Conservation (phyloP, 2,329 filamentous ascomycete species). For the Pseudocercospora musae region DNA sequence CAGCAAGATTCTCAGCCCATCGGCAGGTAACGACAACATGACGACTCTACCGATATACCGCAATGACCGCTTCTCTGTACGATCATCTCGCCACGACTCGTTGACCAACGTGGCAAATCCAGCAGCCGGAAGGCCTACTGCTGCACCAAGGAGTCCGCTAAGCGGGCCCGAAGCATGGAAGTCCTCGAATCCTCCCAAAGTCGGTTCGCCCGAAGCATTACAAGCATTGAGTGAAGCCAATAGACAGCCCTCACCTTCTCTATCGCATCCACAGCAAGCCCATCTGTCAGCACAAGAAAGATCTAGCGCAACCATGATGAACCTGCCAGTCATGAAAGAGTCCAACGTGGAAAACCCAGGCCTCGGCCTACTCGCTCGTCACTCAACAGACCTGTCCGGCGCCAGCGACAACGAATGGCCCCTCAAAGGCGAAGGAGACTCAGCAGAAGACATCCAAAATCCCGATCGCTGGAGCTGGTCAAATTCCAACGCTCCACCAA, state of each 20-base stretch:
- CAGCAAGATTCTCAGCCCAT: slow-evolving; percentile 17
- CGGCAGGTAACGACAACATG: slow-evolving; percentile 4
- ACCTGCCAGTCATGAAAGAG: background rate
- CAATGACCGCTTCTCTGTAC: slow-evolving; percentile 25
- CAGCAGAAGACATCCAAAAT: background rate
- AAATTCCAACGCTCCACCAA: slow-evolving; percentile 30
- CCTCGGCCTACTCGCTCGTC: background rate
- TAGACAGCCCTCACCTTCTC: background rate
- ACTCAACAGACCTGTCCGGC: background rate
- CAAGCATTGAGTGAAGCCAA: background rate
- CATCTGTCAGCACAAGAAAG: background rate
- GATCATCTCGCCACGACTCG: slow-evolving; percentile 23
- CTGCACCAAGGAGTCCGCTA: background rate
- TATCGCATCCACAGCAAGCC: background rate
- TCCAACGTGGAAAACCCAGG: background rate
- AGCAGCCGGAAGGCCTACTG: background rate
- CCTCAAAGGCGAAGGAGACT: background rate
- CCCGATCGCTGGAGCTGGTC: slow-evolving; percentile 30
- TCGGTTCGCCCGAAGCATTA: background rate
- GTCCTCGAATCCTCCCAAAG: slow-evolving; percentile 9
- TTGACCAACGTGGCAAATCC: background rate
- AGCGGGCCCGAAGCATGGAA: slow-evolving; percentile 8
- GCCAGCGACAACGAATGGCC: background rate
- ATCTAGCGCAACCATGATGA: background rate
- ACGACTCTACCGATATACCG: slow-evolving; percentile 28